These are phyloP conservation scores for Colletotrichum endophyticum DNA, from an alignment of 2,329 filamentous ascomycete genomes.

Conservation along the genomic window DNA sequence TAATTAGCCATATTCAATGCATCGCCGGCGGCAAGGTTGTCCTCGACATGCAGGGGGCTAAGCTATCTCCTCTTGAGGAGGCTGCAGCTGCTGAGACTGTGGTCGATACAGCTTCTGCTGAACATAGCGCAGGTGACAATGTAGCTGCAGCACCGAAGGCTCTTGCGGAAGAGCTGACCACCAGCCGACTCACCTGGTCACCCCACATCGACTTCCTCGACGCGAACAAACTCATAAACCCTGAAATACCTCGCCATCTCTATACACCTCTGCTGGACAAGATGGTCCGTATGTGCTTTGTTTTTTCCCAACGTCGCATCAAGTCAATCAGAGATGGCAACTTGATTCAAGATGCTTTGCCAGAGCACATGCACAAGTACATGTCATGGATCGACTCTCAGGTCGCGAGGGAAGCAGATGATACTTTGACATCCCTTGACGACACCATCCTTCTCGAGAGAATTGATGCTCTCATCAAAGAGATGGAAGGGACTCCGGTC, in stretches of 20 bases:
- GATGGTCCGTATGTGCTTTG: conserved; percentile 31
- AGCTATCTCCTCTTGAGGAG: too few relatives aligned
- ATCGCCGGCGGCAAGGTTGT: too few relatives aligned
- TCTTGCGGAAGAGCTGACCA: conserved; percentile 26
- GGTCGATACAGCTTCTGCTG: too few relatives aligned
- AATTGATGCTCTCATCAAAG: neutral
- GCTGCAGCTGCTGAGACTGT: too few relatives aligned
- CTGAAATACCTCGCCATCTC: neutral
- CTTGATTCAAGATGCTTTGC: conserved; percentile 1
- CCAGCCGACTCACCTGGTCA: conserved; percentile 32
- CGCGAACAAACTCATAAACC: conserved; percentile 22
- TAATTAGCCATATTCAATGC: too few relatives aligned
- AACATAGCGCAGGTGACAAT: too few relatives aligned
- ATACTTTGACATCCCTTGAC: too few relatives aligned
- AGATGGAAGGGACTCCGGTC: neutral
- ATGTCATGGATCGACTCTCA: too few relatives aligned
- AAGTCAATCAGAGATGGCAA: conserved; percentile 29
- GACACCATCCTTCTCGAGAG: too few relatives aligned
- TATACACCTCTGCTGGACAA: conserved; percentile 29
- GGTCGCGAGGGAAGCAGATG: too few relatives aligned
- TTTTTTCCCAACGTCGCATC: conserved; percentile 22
- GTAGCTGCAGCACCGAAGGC: neutral
- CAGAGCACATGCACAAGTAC: too few relatives aligned
- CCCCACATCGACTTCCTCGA: conserved; percentile 35
- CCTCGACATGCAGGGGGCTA: too few relatives aligned